Base-by-base conservation (phyloP, 2,329 filamentous ascomycete species). In the Claviceps sp. region DNA sequence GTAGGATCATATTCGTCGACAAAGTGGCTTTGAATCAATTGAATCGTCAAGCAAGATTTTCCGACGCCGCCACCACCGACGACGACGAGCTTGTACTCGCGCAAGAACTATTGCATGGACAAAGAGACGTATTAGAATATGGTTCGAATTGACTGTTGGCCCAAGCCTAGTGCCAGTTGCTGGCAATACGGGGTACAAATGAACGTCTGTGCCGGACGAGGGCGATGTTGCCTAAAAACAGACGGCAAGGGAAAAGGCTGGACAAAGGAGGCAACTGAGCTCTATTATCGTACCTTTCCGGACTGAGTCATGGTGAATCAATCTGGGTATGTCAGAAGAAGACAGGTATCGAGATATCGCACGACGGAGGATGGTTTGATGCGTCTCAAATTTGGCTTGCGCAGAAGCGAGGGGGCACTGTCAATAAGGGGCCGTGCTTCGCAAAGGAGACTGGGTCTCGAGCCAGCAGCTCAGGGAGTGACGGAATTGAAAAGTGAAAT, bases 1-100 rank as follows among this genome's bases (percentile, higher is more conserved):
- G 93, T 98, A 53, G 93, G 93, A 71, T 98, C 93, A 71, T 98
- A 98, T 72, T 97, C 93, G 71, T 97, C 93, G 67, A 97, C 91
- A 75, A 98, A 98, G 70, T 98, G 93, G 70, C 86, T 91, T 74
- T 90, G 85, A 64, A 88, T 88, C 71, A 91, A 82, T 76, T 97
- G 93, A 66, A 98, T 97, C 54, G 93, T 97, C 77, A 98, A 80
- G 74, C 93, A 97, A 56, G 91, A 97, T 78, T 98, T 98, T 75
- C 93, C 93, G 59, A 98, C 93, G 70, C 93, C 93, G 78, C 93
- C 93, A 64, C 94, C 93, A 62, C 93, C 93, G 59, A 98, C 90
- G 56, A 97, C 93, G 55, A 98, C 93, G 73, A 95, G 74, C 74
- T 95, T 95, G 73, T 95, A 95, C 74, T 93, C 87, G 80, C 87